Percentiles rank a stretch among this genome's conserved stretches.
These are phyloP conservation scores for Arthroderma sp. DNA, from an alignment of 2,329 filamentous ascomycete genomes.

Conservation along the genomic window DNA sequence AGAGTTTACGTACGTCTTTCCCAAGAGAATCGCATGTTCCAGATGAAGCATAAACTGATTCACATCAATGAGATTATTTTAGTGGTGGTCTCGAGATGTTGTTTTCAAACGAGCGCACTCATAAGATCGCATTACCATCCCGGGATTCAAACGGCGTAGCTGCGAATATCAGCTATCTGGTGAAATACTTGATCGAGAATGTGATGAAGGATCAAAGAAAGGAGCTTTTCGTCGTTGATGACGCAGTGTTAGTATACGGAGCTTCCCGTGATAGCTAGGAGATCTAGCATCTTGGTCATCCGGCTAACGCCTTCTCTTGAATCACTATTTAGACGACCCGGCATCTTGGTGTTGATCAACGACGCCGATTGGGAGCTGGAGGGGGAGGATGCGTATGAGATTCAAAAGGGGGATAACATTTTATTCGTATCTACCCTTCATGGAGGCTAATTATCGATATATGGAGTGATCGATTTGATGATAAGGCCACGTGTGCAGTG, in stretches of 20 bases:
- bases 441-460: slow-evolving; percentile 52
- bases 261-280: not conserved
- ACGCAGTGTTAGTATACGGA: slow-evolving; percentile 59
- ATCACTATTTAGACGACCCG: slow-evolving; percentile 58
- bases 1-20: slow-evolving; percentile 54
- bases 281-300: not conserved
- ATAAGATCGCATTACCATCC: slow-evolving; percentile 56
- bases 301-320: slow-evolving; percentile 18
- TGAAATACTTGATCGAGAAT: slow-evolving; percentile 65
- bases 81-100: slow-evolving; percentile 91
- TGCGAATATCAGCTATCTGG: slow-evolving; percentile 61
- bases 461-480: not conserved
- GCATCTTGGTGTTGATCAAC: slow-evolving; percentile 92
- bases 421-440: slow-evolving; percentile 95
- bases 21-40: not conserved
- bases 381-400: slow-evolving; percentile 78
- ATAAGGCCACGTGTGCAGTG: not conserved
- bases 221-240: slow-evolving; percentile 81
- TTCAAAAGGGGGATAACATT: slow-evolving; percentile 73
- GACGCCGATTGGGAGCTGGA: slow-evolving; percentile 98
- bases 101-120: slow-evolving; percentile 69
- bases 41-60: not conserved
- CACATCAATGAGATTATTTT: not conserved
- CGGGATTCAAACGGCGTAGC: slow-evolving; percentile 47
- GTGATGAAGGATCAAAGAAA: slow-evolving; percentile 75